Conservation (phyloP, 768 basidiomycete genomes). For the Zangia roseola region DNA sequence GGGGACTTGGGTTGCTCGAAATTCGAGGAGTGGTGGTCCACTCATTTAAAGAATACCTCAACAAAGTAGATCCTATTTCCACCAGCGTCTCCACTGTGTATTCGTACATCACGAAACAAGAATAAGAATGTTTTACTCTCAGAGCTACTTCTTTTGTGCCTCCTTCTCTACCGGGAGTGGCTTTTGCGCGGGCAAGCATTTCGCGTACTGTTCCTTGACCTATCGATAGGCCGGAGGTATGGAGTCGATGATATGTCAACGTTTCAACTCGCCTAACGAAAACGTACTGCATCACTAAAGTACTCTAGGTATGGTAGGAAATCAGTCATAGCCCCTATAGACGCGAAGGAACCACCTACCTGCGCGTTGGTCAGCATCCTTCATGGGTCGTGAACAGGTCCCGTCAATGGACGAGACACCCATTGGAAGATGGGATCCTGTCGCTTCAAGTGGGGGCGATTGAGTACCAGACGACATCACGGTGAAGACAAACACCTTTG, state of each 20-base stretch:
- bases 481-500: neutral
- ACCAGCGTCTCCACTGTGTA: neutral
- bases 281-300: constrained; percentile 29
- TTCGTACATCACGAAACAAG: constrained; percentile 6
- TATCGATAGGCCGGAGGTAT: neutral
- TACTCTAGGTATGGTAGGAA: constrained; percentile 18
- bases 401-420: constrained; percentile 45
- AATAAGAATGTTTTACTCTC: neutral
- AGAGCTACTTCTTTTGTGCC: neutral
- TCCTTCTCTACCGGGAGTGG: constrained; percentile 10
- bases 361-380: constrained; percentile 46
- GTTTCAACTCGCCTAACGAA: neutral
- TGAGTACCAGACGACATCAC: constrained; percentile 42
- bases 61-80: constrained; percentile 10
- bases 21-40: constrained; percentile 87
- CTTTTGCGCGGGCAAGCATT: constrained; percentile 9
- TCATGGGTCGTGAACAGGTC: constrained; percentile 34
- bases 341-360: constrained; percentile 29
- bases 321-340: neutral
- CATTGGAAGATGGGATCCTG: constrained; percentile 46
- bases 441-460: constrained; percentile 55
- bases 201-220: constrained; percentile 24
- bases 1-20: constrained; percentile 58
- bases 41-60: constrained; percentile 35
- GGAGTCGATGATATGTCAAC: neutral